Conservation (phyloP, 768 basidiomycete genomes). For the Cystobasidium onofrii region DNA sequence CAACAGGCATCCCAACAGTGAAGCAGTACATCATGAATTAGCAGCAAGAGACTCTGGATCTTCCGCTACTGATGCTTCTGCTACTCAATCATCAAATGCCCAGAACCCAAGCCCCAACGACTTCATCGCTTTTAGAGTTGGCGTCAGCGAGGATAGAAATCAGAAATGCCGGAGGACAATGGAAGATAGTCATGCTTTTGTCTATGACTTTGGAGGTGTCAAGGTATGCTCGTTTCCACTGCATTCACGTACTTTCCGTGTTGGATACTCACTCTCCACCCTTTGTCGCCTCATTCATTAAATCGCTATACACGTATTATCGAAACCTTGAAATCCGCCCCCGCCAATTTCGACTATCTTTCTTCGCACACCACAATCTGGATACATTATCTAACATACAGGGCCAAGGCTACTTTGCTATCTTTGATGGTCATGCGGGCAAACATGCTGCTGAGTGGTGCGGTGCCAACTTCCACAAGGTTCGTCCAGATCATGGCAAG, state of each 20-base stretch:
- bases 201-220: constrained; percentile 83
- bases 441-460: constrained; percentile 99
- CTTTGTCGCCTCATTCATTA: background rate
- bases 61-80: background rate
- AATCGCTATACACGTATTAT: background rate
- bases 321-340: background rate
- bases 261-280: background rate
- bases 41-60: background rate
- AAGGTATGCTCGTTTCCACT: constrained; percentile 9
- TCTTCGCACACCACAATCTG: background rate
- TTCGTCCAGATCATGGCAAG: constrained; percentile 37
- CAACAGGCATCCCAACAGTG: constrained; percentile 23
- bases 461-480: constrained; percentile 89
- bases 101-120: constrained; percentile 48
- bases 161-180: constrained; percentile 83
- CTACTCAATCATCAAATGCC: constrained; percentile 41
- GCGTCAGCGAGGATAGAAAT: constrained; percentile 65
- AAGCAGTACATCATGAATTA: background rate
- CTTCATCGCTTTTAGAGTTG: constrained; percentile 54
- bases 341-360: background rate
- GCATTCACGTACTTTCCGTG: background rate
- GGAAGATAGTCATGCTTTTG: constrained; percentile 90
- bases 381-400: too few relatives aligned
- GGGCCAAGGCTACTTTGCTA: constrained; percentile 95
- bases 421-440: constrained; percentile 97